Evolutionary conservation across 139 green algal genomes (phyloP).

Genomic region (Spirogloea muscicola): DNA sequence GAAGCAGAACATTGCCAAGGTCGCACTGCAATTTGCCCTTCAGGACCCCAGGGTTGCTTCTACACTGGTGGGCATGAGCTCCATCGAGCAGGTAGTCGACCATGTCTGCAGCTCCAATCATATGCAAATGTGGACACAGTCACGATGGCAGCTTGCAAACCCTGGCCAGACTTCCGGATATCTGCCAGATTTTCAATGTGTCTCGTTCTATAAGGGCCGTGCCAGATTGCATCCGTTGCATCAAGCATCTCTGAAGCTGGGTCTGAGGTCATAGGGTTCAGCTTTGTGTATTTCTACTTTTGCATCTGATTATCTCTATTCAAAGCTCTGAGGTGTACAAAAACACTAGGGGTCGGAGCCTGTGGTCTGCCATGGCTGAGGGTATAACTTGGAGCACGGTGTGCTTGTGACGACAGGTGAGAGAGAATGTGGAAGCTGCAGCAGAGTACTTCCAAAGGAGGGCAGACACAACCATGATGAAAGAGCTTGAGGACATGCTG

Average conservation of each 20-base stretch:
- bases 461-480: constrained; percentile 41
- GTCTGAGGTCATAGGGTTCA: constrained; percentile 1
- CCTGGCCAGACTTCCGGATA: not conserved
- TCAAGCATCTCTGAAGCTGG: not conserved
- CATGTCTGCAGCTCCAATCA: constrained; percentile 55
- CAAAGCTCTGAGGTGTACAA: not conserved
- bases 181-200: not conserved
- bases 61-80: constrained; percentile 76
- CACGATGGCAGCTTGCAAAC: not conserved
- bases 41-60: constrained; percentile 55
- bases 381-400: constrained; percentile 51
- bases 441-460: not conserved
- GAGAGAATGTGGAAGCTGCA: constrained; percentile 6
- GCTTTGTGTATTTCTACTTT: not conserved
- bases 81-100: constrained; percentile 54
- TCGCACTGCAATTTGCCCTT: constrained; percentile 34
- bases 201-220: not conserved
- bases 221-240: not conserved
- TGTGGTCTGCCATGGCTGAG: too few relatives aligned
- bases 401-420: constrained; percentile 42
- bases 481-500: constrained; percentile 61
- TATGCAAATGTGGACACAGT: not conserved
- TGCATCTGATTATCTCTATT: not conserved
- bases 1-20: not conserved
- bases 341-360: too few relatives aligned